phyloP scores from a whole-genome alignment of 495 filamentous ascomycete genomes.

The Diplogelasinospora grovesii region DNA sequence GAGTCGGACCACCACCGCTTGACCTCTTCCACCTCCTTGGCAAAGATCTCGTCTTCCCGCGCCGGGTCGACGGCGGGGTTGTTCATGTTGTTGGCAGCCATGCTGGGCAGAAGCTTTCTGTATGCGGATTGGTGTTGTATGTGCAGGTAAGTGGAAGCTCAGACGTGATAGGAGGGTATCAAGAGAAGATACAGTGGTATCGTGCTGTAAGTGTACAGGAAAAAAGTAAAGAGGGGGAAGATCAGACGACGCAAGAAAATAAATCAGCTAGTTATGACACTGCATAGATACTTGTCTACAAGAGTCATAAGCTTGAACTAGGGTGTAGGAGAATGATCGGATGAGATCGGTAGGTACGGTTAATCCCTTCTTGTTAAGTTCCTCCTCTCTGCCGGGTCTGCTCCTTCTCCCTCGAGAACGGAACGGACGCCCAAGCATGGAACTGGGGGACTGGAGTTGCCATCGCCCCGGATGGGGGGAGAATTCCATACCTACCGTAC shows the following conservation, averaged over 20 bases:
- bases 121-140: neutral
- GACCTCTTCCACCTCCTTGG: conserved; percentile 75
- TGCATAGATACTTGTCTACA: too few species aligned
- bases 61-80: conserved; percentile 51
- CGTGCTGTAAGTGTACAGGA: neutral
- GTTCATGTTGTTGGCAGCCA: conserved; percentile 51
- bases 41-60: conserved; percentile 71
- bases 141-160: neutral
- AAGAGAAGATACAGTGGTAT: neutral
- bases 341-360: too few species aligned
- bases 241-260: neutral
- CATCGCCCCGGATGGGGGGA: too few species aligned
- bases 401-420: too few species aligned
- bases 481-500: too few species aligned
- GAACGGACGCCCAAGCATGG: too few species aligned
- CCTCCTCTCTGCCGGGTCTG: too few species aligned
- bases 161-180: neutral
- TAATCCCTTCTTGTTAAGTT: too few species aligned
- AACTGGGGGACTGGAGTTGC: too few species aligned
- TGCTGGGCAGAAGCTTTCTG: conserved; percentile 25
- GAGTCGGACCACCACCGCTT: conserved; percentile 92
- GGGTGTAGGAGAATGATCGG: too few species aligned
- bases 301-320: too few species aligned
- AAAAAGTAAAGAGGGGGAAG: neutral
- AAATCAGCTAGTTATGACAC: too few species aligned